Evolutionary conservation across 225 moss, liverwort and hornwort species (phyloP).

Genomic region (Pleurozium schreberi): DNA sequence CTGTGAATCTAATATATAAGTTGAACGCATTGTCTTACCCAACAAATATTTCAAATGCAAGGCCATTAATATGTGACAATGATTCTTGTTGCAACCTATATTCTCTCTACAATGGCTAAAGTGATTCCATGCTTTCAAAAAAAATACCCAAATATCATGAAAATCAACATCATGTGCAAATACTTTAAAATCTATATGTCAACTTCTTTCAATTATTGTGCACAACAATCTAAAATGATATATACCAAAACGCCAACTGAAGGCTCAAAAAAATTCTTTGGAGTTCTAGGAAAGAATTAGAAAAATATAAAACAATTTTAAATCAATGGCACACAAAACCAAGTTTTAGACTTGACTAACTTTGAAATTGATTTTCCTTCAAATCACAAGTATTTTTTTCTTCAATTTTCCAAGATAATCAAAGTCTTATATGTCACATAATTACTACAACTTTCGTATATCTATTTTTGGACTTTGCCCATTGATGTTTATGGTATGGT

Average conservation of each 20-base stretch:
- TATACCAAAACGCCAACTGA: not conserved
- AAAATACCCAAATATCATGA: no score
- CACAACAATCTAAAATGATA: not conserved
- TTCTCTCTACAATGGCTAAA: no score
- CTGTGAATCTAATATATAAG: no score
- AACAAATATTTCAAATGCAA: no score
- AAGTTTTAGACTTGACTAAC: not conserved
- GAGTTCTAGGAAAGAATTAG: not conserved
- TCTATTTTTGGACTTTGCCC: not conserved
- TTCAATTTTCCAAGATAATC: not conserved
- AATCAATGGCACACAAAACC: fast-evolving
- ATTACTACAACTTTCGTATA: not conserved
- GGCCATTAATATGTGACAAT: no score
- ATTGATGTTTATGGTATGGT: not conserved
- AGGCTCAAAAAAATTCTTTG: not conserved
- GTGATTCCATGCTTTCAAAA: no score
- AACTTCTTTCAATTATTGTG: not conserved
- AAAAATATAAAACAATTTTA: not conserved
- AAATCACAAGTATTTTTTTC: not conserved
- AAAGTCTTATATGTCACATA: fast-evolving
- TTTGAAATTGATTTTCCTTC: not conserved
- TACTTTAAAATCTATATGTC: not conserved
- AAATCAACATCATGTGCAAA: not conserved
- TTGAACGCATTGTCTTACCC: no score
- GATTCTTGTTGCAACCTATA: no score